Conservation (phyloP, 352 stramenopile species). For the Pythium aquatile region DNA sequence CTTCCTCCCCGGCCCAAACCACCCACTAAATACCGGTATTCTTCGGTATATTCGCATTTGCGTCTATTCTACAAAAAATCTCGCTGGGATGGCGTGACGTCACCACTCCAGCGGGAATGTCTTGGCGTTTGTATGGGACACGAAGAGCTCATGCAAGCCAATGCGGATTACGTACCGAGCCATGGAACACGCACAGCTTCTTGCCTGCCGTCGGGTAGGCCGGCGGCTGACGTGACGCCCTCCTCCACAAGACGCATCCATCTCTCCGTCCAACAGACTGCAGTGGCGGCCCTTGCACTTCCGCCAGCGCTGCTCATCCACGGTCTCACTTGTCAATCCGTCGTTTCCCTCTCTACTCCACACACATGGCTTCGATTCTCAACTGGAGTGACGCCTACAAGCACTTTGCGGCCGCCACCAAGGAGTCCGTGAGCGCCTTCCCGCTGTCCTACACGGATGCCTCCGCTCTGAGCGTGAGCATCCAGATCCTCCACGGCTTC, state of each 20-base stretch:
- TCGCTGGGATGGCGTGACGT: not conserved
- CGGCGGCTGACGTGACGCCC: not conserved
- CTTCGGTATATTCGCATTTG: not conserved
- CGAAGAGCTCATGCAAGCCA: not conserved
- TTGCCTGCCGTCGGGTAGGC: not conserved
- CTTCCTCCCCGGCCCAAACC: too few species aligned
- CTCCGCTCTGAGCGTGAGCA: conserved; percentile 36
- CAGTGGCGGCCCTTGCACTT: not conserved
- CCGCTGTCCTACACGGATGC: conserved; percentile 41
- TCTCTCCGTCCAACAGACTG: not conserved
- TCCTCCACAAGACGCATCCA: not conserved
- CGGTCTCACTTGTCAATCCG: conserved; percentile 8
- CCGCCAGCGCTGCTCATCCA: conserved; percentile 3
- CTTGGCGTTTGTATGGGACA: not conserved
- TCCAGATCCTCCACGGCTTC: conserved; percentile 47
- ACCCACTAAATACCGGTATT: not conserved
- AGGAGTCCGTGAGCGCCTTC: conserved; percentile 33
- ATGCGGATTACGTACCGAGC: not conserved
- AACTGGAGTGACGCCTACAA: conserved; percentile 32
- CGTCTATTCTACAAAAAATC: not conserved
- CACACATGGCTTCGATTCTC: conserved; percentile 23
- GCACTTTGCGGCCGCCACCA: conserved; percentile 33
- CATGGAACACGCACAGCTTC: not conserved
- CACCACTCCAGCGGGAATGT: not conserved
- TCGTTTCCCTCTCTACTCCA: not conserved